phyloP scores from a whole-genome alignment of 768 basidiomycete species.

The Suillus ampliporus region DNA sequence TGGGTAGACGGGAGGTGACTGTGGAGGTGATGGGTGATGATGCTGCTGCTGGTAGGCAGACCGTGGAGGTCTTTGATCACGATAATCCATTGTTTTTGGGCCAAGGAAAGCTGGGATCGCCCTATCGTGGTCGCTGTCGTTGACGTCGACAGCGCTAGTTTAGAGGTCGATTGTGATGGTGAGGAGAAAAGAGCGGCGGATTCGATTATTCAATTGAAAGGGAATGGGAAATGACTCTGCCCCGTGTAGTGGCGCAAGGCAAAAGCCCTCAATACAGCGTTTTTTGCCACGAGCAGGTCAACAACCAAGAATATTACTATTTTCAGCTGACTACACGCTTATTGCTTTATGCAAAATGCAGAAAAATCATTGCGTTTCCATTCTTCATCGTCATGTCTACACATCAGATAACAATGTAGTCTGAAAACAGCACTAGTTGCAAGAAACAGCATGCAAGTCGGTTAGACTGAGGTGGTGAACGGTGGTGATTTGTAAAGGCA shows the following conservation, averaged over 20 bases:
- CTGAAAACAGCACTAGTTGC: not conserved
- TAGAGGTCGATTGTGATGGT: not conserved
- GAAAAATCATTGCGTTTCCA: not conserved
- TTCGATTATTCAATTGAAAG: slow-evolving; percentile 3
- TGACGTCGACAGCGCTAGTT: not conserved
- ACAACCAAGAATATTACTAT: slow-evolving; percentile 6
- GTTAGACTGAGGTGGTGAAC: not conserved
- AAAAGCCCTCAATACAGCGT: slow-evolving; percentile 7
- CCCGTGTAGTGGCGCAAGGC: slow-evolving; percentile 4
- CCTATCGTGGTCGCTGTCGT: not conserved
- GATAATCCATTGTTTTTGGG: slow-evolving; percentile 42
- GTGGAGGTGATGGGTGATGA: slow-evolving; percentile 47
- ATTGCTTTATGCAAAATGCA: not conserved
- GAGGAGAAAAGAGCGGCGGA: slow-evolving; percentile 17
- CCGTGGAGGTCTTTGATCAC: slow-evolving; percentile 56
- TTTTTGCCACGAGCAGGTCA: slow-evolving; percentile 9
- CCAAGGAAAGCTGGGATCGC: not conserved
- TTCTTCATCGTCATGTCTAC: not conserved
- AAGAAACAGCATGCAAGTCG: not conserved
- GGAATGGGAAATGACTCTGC: not conserved
- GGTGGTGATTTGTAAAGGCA: too few relatives aligned
- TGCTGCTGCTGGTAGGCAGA: slow-evolving; percentile 53
- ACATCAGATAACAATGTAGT: not conserved
- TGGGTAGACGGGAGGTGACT: slow-evolving; percentile 43
- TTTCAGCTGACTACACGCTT: not conserved